Evolutionary conservation across 176 grass and related monocot genomes (phyloP), one percentile per base, ranked within the genome.

Genomic region (Oryza coarctata): DNA sequence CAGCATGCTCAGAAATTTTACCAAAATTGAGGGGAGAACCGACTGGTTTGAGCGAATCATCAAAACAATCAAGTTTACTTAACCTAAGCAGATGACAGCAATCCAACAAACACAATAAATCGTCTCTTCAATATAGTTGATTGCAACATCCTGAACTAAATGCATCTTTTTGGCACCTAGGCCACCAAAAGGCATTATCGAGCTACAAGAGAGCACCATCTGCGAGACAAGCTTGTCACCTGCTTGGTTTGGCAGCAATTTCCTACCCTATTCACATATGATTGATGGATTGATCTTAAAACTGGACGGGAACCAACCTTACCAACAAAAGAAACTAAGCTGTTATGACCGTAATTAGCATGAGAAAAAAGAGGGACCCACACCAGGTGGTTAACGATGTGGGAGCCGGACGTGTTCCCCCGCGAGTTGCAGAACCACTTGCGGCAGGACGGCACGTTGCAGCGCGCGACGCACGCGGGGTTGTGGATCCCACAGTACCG

Each of bases 341-440:
- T 55, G 47, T 55, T 55, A 22, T 55, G 49, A 22, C 49, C 18
- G 49, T 7, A 55, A 55, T 55, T 55, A 55, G 49, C 18, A 55
- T 22, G 49, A 55, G 49, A n/a, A 52, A 45, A 45, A 25, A 1
- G 13, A 25, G 52, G 49, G 64, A 71, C 26, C 33, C 65, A 31
- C 80, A 99, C 97, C 83, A 99, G 91, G 67, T 99, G 97, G 83
- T 93, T 99, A 50, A 99, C 97, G 68, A 99, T 99, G 70, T 99
- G 97, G 27, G 97, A 99, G 71, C 93, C 97, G 5, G 97, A 99
- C 32, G 97, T 99, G 74, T 99, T 99, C 65, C 91, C 97, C 27
- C 97, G 83, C 23, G 97, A 99, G 83, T 99, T 99, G 81, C 93
- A 99, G 82, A 99, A 99, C 97, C 97, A 99, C 85, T 99, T 99